These are phyloP conservation scores for Discostella stelligera DNA, from an alignment of 352 stramenopile species.

Conservation along the genomic window DNA sequence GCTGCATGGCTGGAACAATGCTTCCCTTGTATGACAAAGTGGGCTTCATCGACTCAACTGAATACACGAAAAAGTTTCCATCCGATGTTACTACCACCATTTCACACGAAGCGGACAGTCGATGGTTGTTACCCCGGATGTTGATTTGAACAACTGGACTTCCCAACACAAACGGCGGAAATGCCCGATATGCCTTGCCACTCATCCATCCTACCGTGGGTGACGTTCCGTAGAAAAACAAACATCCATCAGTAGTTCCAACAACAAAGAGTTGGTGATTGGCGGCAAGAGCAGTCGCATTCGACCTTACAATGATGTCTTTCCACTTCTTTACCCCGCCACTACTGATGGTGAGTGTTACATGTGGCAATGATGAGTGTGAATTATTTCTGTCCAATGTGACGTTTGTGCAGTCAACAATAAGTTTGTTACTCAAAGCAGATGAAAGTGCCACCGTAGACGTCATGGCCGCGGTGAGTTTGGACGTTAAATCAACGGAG, in stretches of 20 bases:
- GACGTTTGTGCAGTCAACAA: constrained; percentile 75
- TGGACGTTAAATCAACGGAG: constrained; percentile 59
- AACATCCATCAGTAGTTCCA: constrained; percentile 65
- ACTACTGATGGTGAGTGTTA: constrained; percentile 62
- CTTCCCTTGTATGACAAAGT: constrained; percentile 67
- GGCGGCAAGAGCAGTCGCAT: constrained; percentile 60
- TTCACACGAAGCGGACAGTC: constrained; percentile 14
- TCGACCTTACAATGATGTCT: constrained; percentile 63
- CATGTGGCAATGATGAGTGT: constrained; percentile 41
- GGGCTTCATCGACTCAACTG: constrained; percentile 23
- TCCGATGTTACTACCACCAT: constrained; percentile 70
- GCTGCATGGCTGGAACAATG: constrained; percentile 72
- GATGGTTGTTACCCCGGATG: constrained; percentile 6
- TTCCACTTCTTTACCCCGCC: constrained; percentile 57
- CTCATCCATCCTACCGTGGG: constrained; percentile 65
- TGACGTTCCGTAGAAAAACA: constrained; percentile 76
- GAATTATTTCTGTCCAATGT: constrained; percentile 21
- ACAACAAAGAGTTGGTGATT: constrained; percentile 55
- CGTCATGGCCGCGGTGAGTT: not conserved
- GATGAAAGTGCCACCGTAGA: constrained; percentile 3
- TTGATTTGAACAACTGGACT: constrained; percentile 53
- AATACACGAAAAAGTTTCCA: constrained; percentile 68
- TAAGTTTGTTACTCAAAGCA: constrained; percentile 27
- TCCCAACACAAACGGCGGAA: constrained; percentile 69
- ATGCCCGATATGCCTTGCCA: constrained; percentile 63